These are phyloP conservation scores for Neonectria ditissima DNA, from an alignment of 2,329 filamentous ascomycete species.

Conservation along the genomic window DNA sequence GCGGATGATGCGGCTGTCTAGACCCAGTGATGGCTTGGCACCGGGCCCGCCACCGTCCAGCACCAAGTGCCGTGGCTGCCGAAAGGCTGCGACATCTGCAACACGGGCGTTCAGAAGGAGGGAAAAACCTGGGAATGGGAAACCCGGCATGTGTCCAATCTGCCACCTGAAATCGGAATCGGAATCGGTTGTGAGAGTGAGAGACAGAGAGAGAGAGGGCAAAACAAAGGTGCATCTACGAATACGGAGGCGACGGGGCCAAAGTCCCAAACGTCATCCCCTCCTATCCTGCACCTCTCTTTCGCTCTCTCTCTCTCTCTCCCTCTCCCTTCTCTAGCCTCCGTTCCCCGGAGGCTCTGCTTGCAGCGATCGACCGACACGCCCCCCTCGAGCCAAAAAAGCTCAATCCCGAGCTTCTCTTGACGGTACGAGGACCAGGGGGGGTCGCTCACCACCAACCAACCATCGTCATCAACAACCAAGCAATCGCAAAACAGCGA, in stretches of 20 bases:
- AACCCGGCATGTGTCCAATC: too few species aligned
- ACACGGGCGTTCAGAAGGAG: not conserved
- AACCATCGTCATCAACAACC: too few species aligned
- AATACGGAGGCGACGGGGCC: not conserved
- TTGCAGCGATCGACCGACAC: conserved; percentile 1
- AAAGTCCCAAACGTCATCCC: not conserved
- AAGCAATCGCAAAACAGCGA: too few species aligned
- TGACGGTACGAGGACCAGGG: not conserved
- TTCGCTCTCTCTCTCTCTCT: not conserved
- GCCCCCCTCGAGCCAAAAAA: not conserved
- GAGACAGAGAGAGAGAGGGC: too few species aligned
- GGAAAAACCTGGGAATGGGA: too few species aligned
- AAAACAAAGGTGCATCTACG: not conserved
- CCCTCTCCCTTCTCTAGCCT: not conserved
- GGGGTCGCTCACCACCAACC: conserved; percentile 8
- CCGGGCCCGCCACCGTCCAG: conserved; percentile 26
- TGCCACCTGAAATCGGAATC: too few species aligned
- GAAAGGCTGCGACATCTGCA: conserved; percentile 34
- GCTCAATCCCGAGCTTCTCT: not conserved
- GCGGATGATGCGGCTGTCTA: conserved; percentile 47
- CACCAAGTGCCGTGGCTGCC: conserved; percentile 49
- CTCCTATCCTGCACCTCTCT: too few species aligned
- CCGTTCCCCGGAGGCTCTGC: conserved; percentile 25
- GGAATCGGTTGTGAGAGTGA: too few species aligned
- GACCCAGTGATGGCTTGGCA: conserved; percentile 41